phyloP scores from a whole-genome alignment of 306 rosid species.

The Lablab purpureus region DNA sequence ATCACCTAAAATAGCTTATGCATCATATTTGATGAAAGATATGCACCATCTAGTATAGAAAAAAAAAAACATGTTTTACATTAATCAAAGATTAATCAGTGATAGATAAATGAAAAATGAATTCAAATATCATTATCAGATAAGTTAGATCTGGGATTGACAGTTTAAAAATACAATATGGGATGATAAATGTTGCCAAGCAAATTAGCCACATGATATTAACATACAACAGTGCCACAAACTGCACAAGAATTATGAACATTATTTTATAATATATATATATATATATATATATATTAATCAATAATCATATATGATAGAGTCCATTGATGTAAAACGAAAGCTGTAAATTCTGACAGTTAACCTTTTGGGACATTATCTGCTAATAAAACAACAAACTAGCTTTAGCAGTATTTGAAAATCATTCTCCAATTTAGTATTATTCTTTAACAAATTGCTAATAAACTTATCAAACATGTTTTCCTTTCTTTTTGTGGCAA shows the following conservation, averaged over 20 bases:
- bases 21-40: neutral
- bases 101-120: neutral
- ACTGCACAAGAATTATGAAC: neutral
- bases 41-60: neutral
- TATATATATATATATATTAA: neutral
- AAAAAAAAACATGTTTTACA: neutral
- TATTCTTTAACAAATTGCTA: neutral
- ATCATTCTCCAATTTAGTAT: neutral
- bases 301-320: neutral
- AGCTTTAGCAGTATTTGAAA: neutral
- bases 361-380: neutral
- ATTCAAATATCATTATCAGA: neutral
- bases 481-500: neutral
- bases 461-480: neutral
- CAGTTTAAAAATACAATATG: neutral
- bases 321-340: neutral
- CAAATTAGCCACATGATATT: neutral
- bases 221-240: neutral
- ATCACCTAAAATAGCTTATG: too few species aligned
- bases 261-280: neutral
- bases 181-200: neutral
- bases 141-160: neutral
- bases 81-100: neutral
- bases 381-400: neutral
- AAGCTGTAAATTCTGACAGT: neutral